Percentiles rank a stretch among this genome's conserved stretches.
phyloP scores from a whole-genome alignment of 2,329 filamentous ascomycete genomes.

The Berkeleyomyces rouxiae region DNA sequence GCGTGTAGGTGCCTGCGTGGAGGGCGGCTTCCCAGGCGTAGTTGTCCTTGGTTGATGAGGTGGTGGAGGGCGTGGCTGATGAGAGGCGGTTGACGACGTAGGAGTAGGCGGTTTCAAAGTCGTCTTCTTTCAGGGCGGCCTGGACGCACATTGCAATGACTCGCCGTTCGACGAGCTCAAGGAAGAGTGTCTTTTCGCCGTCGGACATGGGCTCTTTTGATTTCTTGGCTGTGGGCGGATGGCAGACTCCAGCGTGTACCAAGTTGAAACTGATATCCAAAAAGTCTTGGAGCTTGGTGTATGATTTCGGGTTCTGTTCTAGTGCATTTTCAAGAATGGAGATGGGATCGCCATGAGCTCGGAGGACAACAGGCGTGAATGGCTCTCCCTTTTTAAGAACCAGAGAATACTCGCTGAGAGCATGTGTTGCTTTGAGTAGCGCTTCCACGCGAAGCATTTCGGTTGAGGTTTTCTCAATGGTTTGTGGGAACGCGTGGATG shows the following conservation, averaged over 20 bases:
- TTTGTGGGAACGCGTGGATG: constrained; percentile 44
- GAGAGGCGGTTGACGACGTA: constrained; percentile 58
- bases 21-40: constrained; percentile 68
- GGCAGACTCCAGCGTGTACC: constrained; percentile 34
- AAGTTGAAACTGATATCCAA: constrained; percentile 52
- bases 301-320: constrained; percentile 58
- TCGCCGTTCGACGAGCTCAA: constrained; percentile 39
- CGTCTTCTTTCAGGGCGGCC: constrained; percentile 57
- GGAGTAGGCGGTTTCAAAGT: constrained; percentile 75
- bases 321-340: constrained; percentile 56
- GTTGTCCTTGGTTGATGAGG: background rate
- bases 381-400: constrained; percentile 66
- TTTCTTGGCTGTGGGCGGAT: constrained; percentile 7
- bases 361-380: constrained; percentile 60
- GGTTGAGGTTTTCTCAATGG: constrained; percentile 34
- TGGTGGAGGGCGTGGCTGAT: constrained; percentile 23
- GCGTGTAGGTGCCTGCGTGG: constrained; percentile 58
- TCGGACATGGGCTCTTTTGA: constrained; percentile 11
- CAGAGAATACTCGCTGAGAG: constrained; percentile 58
- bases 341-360: constrained; percentile 61
- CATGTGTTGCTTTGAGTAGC: constrained; percentile 56
- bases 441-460: constrained; percentile 41
- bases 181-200: constrained; percentile 19
- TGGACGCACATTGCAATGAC: constrained; percentile 70
- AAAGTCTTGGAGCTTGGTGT: constrained; percentile 58